Evolutionary conservation across 495 filamentous ascomycete species (phyloP).

Genomic region (Hyaloscypha finlandica): DNA sequence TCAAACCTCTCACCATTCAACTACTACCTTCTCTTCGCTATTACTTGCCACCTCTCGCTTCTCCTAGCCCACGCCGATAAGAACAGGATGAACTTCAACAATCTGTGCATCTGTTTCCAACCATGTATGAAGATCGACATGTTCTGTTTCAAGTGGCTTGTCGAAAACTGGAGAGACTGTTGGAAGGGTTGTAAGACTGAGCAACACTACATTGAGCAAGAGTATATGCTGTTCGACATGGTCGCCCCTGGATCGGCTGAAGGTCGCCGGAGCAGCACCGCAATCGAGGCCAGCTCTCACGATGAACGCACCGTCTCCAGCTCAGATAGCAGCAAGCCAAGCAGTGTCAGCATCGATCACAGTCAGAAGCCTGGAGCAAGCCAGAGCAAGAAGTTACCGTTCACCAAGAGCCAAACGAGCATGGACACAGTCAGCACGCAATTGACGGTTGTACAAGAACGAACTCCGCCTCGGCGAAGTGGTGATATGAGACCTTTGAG

Average conservation of each 20-base stretch:
- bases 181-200: conserved; percentile 97
- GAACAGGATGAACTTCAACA: conserved; percentile 94
- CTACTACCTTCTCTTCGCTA: conserved; percentile 94
- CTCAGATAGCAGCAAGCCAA: conserved; percentile 61
- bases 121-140: conserved; percentile 90
- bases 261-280: conserved; percentile 29
- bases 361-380: conserved; percentile 22
- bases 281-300: conserved; percentile 27
- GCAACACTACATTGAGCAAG: conserved; percentile 70
- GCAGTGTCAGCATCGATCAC: conserved; percentile 23
- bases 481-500: conserved; percentile 57
- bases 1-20: conserved; percentile 89
- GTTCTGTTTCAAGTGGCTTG: conserved; percentile 88
- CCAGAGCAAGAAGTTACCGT: conserved; percentile 42
- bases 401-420: conserved; percentile 34
- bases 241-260: conserved; percentile 26
- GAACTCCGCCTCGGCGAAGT: conserved; percentile 34
- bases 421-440: conserved; percentile 42
- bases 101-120: conserved; percentile 92
- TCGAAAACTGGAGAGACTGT: conserved; percentile 89
- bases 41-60: conserved; percentile 88
- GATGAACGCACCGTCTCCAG: conserved; percentile 67
- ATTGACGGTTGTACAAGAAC: conserved; percentile 44
- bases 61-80: conserved; percentile 81
- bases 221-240: conserved; percentile 63